phyloP scores from a whole-genome alignment of 805 yeast genomes.

The Metschnikowia picachoensis region DNA sequence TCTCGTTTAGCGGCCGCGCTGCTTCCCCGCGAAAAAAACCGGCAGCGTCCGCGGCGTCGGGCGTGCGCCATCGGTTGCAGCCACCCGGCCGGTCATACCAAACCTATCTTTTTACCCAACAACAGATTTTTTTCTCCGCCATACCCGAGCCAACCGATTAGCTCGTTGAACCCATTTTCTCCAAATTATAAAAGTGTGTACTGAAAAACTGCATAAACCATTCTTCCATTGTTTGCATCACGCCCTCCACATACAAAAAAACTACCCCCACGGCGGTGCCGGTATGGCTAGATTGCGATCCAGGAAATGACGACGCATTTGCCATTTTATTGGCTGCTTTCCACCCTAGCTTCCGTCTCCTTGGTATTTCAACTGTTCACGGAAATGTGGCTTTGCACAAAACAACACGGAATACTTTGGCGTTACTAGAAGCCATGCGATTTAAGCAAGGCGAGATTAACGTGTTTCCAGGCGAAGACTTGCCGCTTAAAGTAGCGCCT shows the following conservation, averaged over 20 bases:
- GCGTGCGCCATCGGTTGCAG: not conserved
- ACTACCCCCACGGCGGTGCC: conserved; percentile 38
- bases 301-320: conserved; percentile 85
- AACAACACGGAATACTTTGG: conserved; percentile 68
- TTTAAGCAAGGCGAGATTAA: conserved; percentile 44
- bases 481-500: conserved; percentile 52
- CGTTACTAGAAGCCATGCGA: conserved; percentile 57
- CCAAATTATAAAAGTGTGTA: no score
- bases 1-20: no score
- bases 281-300: conserved; percentile 88
- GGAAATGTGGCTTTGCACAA: conserved; percentile 64
- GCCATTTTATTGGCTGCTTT: conserved; percentile 64
- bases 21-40: no score
- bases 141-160: no score
- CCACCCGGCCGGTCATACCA: not conserved
- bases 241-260: conserved; percentile 3
- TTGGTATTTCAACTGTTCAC: conserved; percentile 73
- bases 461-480: conserved; percentile 62
- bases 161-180: no score
- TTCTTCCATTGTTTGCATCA: not conserved
- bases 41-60: no score
- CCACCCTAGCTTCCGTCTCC: conserved; percentile 53
- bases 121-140: no score
- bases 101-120: not conserved
- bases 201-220: no score